Conservation (phyloP, 805 yeast species). For the Tetrapisispora namnaoensis region DNA sequence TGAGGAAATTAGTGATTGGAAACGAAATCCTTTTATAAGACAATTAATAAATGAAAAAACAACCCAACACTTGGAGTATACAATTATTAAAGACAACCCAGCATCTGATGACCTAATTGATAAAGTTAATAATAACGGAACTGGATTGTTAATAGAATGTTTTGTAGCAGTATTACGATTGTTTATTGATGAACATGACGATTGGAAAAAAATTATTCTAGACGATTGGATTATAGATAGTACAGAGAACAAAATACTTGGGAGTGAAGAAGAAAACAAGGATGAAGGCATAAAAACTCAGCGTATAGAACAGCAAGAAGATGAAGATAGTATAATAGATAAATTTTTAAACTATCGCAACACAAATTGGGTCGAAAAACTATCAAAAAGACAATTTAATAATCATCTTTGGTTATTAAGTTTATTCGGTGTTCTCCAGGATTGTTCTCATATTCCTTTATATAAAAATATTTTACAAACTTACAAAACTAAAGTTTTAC, state of each 20-base stretch:
- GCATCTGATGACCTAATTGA: conserved; percentile 21
- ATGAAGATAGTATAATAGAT: conserved; percentile 20
- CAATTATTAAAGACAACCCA: conserved; percentile 13
- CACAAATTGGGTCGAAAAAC: conserved; percentile 66
- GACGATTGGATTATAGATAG: conserved; percentile 21
- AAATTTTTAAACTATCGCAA: conserved; percentile 46
- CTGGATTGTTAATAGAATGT: conserved; percentile 21
- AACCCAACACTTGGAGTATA: conserved; percentile 8
- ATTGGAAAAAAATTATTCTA: conserved; percentile 23
- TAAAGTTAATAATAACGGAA: conserved; percentile 17
- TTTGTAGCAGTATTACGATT: conserved; percentile 24
- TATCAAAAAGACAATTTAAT: conserved; percentile 61
- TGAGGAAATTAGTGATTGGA: conserved; percentile 14
- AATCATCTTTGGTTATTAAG: conserved; percentile 83
- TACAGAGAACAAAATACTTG: conserved; percentile 6
- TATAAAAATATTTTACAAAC: conserved; percentile 33
- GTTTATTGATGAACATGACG: conserved; percentile 26
- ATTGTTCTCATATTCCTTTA: conserved; percentile 22
- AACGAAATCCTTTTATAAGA: conserved; percentile 15
- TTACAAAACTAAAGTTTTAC: conserved; percentile 49
- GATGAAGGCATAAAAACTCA: conserved; percentile 7
- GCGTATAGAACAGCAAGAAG: conserved; percentile 18
- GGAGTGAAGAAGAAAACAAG: conserved; percentile 19
- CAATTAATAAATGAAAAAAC: conserved; percentile 8
- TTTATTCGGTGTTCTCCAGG: conserved; percentile 56